phyloP scores from a whole-genome alignment of 1,284 basidiomycete species.

The Leccinum holopus region DNA sequence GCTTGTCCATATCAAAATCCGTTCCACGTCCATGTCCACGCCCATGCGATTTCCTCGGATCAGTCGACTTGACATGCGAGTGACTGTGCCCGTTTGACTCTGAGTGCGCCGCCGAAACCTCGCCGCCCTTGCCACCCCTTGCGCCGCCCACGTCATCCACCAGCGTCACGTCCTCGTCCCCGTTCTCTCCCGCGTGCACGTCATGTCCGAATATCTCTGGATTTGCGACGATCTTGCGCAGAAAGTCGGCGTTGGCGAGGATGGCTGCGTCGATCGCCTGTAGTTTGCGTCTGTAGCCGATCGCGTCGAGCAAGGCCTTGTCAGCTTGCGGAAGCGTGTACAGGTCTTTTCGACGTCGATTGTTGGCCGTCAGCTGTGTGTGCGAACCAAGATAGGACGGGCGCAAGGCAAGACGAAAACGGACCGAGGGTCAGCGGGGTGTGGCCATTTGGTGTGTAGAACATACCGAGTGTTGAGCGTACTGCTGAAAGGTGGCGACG shows the following conservation, averaged over 20 bases:
- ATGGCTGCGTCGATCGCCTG: constrained; percentile 69
- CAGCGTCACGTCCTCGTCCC: constrained; percentile 3
- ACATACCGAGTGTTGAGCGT: constrained; percentile 60
- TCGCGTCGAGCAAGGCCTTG: constrained; percentile 53
- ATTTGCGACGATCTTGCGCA: constrained; percentile 62
- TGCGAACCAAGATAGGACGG: background rate
- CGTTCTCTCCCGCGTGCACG: constrained; percentile 27
- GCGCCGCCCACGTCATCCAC: background rate
- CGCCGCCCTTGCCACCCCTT: too few species aligned
- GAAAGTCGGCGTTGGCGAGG: constrained; percentile 65
- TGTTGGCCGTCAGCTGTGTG: constrained; percentile 67
- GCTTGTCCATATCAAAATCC: constrained; percentile 81
- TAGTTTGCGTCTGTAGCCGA: constrained; percentile 70
- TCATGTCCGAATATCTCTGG: constrained; percentile 72
- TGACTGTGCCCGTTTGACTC: constrained; percentile 33
- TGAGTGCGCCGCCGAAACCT: background rate
- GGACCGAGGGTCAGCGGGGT: background rate
- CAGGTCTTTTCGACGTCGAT: constrained; percentile 71
- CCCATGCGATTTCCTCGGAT: constrained; percentile 23
- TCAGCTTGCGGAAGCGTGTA: constrained; percentile 61
- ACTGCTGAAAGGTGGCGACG: constrained; percentile 63
- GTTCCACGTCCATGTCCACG: constrained; percentile 28
- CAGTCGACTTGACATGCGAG: constrained; percentile 26
- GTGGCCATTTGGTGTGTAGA: background rate
- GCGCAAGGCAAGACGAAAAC: background rate